phyloP scores from a whole-genome alignment of 2,329 filamentous ascomycete genomes.

The Arthrinium phaeospermum region DNA sequence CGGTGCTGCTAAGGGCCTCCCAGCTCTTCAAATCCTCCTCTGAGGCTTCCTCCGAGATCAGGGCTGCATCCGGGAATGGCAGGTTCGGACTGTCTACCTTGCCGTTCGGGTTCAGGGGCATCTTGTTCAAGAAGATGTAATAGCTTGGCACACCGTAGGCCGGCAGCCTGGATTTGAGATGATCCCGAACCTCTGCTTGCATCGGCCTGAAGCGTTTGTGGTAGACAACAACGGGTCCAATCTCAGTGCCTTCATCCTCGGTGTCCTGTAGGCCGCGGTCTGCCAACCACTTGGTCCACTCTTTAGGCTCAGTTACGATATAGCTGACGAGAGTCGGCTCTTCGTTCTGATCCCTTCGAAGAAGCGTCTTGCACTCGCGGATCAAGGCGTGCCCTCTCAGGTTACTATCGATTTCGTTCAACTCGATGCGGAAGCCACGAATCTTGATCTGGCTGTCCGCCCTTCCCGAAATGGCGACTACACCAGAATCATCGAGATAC shows the following conservation, averaged over 20 bases:
- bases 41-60: conserved; percentile 58
- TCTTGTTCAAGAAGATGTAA: conserved; percentile 72
- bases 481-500: conserved; percentile 28
- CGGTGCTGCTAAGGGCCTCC: conserved; percentile 57
- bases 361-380: conserved; percentile 83
- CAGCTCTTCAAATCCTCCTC: conserved; percentile 49
- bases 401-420: conserved; percentile 89
- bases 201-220: conserved; percentile 52
- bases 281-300: conserved; percentile 74
- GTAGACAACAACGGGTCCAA: conserved; percentile 50
- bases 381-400: conserved; percentile 76
- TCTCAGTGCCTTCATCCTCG: conserved; percentile 56
- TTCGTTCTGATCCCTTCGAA: conserved; percentile 83
- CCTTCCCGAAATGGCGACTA: conserved; percentile 57
- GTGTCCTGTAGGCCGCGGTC: conserved; percentile 59
- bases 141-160: conserved; percentile 77
- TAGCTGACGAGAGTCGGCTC: conserved; percentile 89
- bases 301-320: conserved; percentile 79
- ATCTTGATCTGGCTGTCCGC: conserved; percentile 94
- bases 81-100: conserved; percentile 82
- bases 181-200: conserved; percentile 61
- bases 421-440: conserved; percentile 92
- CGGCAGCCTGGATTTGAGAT: conserved; percentile 75
- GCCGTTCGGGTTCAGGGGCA: conserved; percentile 85
- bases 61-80: conserved; percentile 77